Evolutionary conservation across 2,329 filamentous ascomycete species (phyloP).

Genomic region (Hymenotorrendiella dingleyae): DNA sequence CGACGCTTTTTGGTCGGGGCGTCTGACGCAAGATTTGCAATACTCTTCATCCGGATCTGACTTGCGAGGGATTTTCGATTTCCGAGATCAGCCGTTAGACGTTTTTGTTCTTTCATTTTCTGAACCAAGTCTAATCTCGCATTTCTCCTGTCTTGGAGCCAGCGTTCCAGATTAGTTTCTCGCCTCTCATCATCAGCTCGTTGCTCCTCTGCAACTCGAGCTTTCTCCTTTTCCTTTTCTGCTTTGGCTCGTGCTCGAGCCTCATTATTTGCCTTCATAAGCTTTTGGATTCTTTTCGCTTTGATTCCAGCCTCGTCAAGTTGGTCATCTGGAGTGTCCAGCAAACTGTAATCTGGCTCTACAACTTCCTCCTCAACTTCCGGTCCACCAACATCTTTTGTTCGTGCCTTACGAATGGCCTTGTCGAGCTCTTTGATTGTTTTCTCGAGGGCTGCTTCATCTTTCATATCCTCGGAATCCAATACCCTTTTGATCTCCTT

Average conservation of each 20-base stretch:
- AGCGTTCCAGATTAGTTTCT: slow-evolving; percentile 76
- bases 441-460: slow-evolving; percentile 80
- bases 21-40: slow-evolving; percentile 92
- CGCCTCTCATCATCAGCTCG: slow-evolving; percentile 77
- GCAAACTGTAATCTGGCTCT: slow-evolving; percentile 76
- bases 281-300: slow-evolving; percentile 83
- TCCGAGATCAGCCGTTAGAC: slow-evolving; percentile 87
- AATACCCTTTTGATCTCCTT: slow-evolving; percentile 84
- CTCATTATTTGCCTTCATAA: slow-evolving; percentile 93
- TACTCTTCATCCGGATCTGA: slow-evolving; percentile 97
- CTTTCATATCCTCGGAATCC: slow-evolving; percentile 86
- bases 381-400: slow-evolving; percentile 83
- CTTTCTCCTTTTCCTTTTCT: slow-evolving; percentile 91
- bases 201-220: slow-evolving; percentile 75
- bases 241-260: slow-evolving; percentile 89
- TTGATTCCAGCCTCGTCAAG: slow-evolving; percentile 88
- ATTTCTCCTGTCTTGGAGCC: slow-evolving; percentile 76
- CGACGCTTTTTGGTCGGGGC: slow-evolving; percentile 76
- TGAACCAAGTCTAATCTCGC: slow-evolving; percentile 66
- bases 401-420: slow-evolving; percentile 80
- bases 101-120: slow-evolving; percentile 88
- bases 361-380: slow-evolving; percentile 75
- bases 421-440: slow-evolving; percentile 85
- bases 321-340: slow-evolving; percentile 86
- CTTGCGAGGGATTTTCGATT: slow-evolving; percentile 95